phyloP scores from a whole-genome alignment of 352 stramenopile genomes.

The Thraustochytrium sp. region DNA sequence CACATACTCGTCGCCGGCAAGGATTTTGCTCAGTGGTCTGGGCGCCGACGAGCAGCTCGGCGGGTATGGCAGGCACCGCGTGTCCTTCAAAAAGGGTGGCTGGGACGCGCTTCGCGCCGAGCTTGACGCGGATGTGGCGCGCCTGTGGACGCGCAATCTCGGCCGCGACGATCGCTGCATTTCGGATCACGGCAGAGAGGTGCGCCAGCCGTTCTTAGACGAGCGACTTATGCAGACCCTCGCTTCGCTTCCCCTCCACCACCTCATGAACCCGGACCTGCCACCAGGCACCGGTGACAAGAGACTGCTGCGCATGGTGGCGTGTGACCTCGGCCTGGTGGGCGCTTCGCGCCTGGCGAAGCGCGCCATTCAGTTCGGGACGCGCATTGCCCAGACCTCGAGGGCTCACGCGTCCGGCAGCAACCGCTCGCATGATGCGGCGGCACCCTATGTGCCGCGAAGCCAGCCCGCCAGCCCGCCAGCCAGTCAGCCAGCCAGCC shows the following conservation, averaged over 20 bases:
- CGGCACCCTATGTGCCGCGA: not conserved
- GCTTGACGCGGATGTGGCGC: conserved; percentile 72
- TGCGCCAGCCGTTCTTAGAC: conserved; percentile 89
- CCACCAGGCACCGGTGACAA: conserved; percentile 80
- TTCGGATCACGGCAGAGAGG: conserved; percentile 79
- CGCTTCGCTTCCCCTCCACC: conserved; percentile 58
- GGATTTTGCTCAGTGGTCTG: conserved; percentile 80
- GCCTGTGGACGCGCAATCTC: conserved; percentile 90
- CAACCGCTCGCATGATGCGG: conserved; percentile 7
- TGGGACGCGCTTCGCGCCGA: conserved; percentile 64
- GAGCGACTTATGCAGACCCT: conserved; percentile 76
- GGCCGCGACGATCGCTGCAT: conserved; percentile 90
- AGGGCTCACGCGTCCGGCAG: not conserved
- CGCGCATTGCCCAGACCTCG: conserved; percentile 75
- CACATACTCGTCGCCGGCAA: conserved; percentile 55
- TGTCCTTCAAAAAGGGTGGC: conserved; percentile 53
- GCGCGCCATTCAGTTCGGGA: conserved; percentile 88
- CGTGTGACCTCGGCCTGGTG: conserved; percentile 61
- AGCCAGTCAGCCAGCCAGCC: too few relatives aligned
- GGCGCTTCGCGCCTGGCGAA: conserved; percentile 72
- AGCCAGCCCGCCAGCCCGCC: too few relatives aligned
- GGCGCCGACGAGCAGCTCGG: conserved; percentile 91
- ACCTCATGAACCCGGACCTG: conserved; percentile 70
- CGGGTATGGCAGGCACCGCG: conserved; percentile 76
- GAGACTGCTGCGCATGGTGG: conserved; percentile 72